phyloP scores from a whole-genome alignment of 73 alveolate genomes.

The Tetrahymena thermophila region DNA sequence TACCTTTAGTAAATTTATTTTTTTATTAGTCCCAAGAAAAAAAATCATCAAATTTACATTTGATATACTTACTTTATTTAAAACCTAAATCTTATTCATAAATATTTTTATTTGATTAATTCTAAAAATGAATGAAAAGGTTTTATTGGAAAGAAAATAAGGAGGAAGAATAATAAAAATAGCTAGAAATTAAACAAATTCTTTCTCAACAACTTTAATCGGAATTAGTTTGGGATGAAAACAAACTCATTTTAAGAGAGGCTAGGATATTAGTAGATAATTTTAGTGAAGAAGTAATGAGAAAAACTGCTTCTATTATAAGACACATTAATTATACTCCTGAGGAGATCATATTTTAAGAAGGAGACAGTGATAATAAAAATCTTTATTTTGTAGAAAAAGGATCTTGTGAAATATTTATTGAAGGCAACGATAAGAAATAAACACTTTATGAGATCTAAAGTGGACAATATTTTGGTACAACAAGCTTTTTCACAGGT shows the following conservation, averaged over 20 bases:
- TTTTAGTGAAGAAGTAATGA: slow-evolving; percentile 1
- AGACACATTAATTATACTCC: slow-evolving; percentile 13
- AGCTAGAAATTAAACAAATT: neutral
- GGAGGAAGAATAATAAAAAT: neutral
- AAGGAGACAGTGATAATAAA: slow-evolving; percentile 10
- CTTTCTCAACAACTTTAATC: neutral
- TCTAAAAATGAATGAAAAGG: neutral
- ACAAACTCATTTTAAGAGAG: slow-evolving; percentile 9
- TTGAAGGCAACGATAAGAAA: slow-evolving; percentile 1
- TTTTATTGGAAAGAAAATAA: neutral
- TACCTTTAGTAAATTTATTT: neutral
- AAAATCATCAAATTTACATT: too few species aligned
- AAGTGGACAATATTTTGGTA: slow-evolving; percentile 9
- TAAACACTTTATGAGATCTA: neutral
- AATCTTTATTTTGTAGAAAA: slow-evolving; percentile 16
- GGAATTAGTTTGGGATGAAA: slow-evolving; percentile 12
- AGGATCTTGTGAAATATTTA: slow-evolving; percentile 11
- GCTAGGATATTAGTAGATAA: slow-evolving; percentile 4
- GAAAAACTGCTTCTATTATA: neutral
- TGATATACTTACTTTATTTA: too few species aligned
- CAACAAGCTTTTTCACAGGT: slow-evolving; percentile 9
- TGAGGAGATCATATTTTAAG: slow-evolving; percentile 12
- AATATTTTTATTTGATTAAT: too few species aligned
- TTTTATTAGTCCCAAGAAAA: too few species aligned
- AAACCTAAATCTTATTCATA: too few species aligned